Conservation (phyloP, 208 protist genomes). For the Leishmania lainsoni region DNA sequence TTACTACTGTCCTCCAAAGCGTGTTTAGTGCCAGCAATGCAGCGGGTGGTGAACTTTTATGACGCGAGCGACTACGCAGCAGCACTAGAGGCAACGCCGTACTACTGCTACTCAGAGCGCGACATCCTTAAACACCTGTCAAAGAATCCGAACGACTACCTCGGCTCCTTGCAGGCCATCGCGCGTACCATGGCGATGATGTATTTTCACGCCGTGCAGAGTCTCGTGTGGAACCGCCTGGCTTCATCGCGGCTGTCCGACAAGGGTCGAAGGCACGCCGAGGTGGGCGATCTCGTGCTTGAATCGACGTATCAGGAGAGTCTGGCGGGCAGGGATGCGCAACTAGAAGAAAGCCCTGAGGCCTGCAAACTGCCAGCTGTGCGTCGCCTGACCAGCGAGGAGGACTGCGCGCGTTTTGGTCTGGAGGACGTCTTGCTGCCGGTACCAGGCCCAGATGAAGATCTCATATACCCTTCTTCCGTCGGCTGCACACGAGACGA, state of each 20-base stretch:
- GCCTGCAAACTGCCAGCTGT: slow-evolving; percentile 49
- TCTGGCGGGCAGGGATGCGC: slow-evolving; percentile 1
- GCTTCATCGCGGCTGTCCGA: slow-evolving; percentile 81
- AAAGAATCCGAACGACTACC: slow-evolving; percentile 65
- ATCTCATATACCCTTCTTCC: slow-evolving; percentile 74
- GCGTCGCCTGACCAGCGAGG: slow-evolving; percentile 56
- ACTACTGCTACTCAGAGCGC: slow-evolving; percentile 84
- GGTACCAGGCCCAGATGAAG: slow-evolving; percentile 81
- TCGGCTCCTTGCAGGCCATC: slow-evolving; percentile 69
- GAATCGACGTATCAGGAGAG: slow-evolving; percentile 40
- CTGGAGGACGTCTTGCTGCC: slow-evolving; percentile 91
- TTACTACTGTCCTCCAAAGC: slow-evolving; percentile 77
- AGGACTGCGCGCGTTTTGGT: slow-evolving; percentile 63
- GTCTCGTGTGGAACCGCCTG: slow-evolving; percentile 93
- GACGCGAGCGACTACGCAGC: slow-evolving; percentile 43
- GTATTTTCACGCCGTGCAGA: slow-evolving; percentile 95
- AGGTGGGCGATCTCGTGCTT: slow-evolving; percentile 89
- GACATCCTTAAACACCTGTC: slow-evolving; percentile 83
- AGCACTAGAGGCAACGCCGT: slow-evolving; percentile 57
- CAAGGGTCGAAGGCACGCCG: slow-evolving; percentile 32
- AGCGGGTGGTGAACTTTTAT: slow-evolving; percentile 34
- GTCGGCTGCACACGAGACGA: slow-evolving; percentile 43
- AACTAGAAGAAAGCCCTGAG: not conserved
- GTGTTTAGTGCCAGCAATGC: slow-evolving; percentile 58
- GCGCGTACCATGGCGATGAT: slow-evolving; percentile 89